Base-by-base conservation (phyloP, 306 rosid genomes). In the Fragaria iinumae region DNA sequence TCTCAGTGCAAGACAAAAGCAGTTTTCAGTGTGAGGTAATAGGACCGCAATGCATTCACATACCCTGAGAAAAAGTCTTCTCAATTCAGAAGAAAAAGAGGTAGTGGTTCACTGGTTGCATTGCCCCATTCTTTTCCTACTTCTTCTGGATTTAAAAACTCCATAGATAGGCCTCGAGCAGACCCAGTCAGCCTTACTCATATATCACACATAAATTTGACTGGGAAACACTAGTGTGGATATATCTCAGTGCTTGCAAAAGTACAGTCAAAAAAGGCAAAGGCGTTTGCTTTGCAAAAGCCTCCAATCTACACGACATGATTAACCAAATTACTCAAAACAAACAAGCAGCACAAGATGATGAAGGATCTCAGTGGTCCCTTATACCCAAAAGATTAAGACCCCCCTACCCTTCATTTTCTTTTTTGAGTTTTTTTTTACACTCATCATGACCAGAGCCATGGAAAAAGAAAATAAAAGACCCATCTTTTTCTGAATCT, bases 1-100 rank as follows among this genome's bases (percentile, higher is more conserved):
- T 39, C 77, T 36, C 50, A 62, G 43, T 74, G 83, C 73, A 75
- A 77, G 76, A 75, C 81, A 77, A 84, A 87, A 87, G 81, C 71
- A 59, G 72, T 38, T 76, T 69, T 62, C 72, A 66, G 47, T 57
- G 72, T 25, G 77, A 53, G 56, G 47, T 75, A 71, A 76, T 71
- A 67, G 59, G 78, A 75, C 50, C 4, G 53, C 69, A 72, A 45
- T 65, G 66, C 64, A 23, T 75, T 57, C 57, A 63, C 71, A 72
- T 38, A 74, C 80, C 77, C 75, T 45, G 36, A 12, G 9, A 16
- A 56, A 67, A 75, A 66, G 83, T 64, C 67, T 62, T 70, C 71
- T 9, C 43, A 80, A 81, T 67, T 79, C 62, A 49, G 21, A 56
- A 64, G 74, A 43, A 41, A 41, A 72, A 72, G 49, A 66, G 49